Base-by-base conservation (phyloP, 2,329 filamentous ascomycete species). In the Sclerotinia subarctica region DNA sequence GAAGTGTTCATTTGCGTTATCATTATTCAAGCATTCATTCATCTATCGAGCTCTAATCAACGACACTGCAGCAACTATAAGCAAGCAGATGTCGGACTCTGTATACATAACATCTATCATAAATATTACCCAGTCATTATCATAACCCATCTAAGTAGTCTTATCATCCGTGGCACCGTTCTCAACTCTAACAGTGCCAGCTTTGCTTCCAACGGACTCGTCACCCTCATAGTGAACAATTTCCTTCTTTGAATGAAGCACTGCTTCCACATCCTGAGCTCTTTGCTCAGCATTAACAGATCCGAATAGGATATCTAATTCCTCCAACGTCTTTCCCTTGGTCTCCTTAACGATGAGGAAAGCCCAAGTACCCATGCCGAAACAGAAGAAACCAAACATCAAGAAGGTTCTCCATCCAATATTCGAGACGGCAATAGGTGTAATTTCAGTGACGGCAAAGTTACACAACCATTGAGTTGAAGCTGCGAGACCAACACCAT, bases 391-490 rank as follows among this genome's bases (percentile, higher is more conserved):
- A 24, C 80, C 82, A 78, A 82, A 84, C 69, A 84, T 76, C 5
- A 83, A 72, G 70, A 83, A 84, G 0, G 80, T 81, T 17, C 78
- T 66, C 81, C 80, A 84, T 1, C 80, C 78, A 69, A 85, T 77
- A 58, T 79, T 78, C 1, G 75, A 72, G 68, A 85, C 82, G 79
- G 83, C 84, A 72, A 82, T 82, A 0, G 83, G 83, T 0, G 83
- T 84, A 21, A 79, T 76, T 35, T 83, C 78, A 0, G 80, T 80
- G 69, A 84, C 82, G 38, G 81, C 77, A 75, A 84, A 85, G 75
- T 84, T 91, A 78, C 91, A 91, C 2, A 91, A 79, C 88, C 88
- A 90, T 74, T 91, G 88, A 0, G 86, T 90, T 1, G 86, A 87
- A 0, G 89, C 88, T 0, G 83, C 88, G 57, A 91, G 81, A 5